Base-by-base conservation (phyloP, 306 rosid species). In the Cicer judaicum region DNA sequence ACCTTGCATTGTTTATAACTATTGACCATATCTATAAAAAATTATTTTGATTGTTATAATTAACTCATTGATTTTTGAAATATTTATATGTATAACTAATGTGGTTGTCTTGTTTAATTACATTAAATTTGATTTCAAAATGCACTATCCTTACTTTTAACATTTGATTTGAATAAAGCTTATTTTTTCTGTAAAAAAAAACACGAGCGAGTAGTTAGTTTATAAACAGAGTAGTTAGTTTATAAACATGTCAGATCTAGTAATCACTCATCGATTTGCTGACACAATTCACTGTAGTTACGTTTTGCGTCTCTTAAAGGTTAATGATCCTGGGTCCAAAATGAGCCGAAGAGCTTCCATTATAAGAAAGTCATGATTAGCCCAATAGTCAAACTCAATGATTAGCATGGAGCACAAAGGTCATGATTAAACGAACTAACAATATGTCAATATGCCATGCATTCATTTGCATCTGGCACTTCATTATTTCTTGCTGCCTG, bases 401-500 rank as follows among this genome's bases (percentile, higher is more conserved):
- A 47, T 47, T 47, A 47, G 10, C 57, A 52, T 14, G 53, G 15
- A 47, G 24, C 57, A 52, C 40, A 57, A 57, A 4, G 41, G 8
- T 59, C 63, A n/a, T 59, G 41, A 56, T 10, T 3, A 14, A 64
- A 38, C 68, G 24, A 75, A 60, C 79, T 19, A 74, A 52, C 21
- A 12, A 14, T 5, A 24, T 6, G 50, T 15, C 76, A 49, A 14
- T 4, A 47, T 4, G 53, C 53, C 16, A 47, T 47, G 10, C 46
- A 42, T 6, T 70, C 68, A 21, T 18, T 72, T 69, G 44, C 42
- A 16, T 47, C 16, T 64, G 34, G 6, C 18, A 34, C 14, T 59
- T 41, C 8, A 56, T 62, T 39, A 13, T 19, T 34, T 40, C 44
- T 53, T 0, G 76, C 65, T 81, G 73, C 47, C 64, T 55, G 66